phyloP scores from a whole-genome alignment of 345 rosid species.

The Psidium guajava region DNA sequence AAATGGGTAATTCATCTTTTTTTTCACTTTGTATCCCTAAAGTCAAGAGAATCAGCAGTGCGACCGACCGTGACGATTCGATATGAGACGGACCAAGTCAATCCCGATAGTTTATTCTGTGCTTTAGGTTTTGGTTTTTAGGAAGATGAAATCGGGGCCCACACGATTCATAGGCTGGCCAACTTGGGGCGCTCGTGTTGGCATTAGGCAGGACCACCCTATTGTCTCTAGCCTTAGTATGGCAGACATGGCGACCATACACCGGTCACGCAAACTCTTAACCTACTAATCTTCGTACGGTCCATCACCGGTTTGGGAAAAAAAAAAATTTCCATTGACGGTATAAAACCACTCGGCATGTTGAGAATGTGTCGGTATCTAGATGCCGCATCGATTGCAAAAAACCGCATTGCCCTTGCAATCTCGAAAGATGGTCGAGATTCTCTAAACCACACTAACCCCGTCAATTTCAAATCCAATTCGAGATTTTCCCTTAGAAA shows the following conservation, averaged over 20 bases:
- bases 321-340: background rate
- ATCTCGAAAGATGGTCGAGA: background rate
- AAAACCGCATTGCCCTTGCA: background rate
- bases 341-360: background rate
- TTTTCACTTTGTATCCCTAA: background rate
- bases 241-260: background rate
- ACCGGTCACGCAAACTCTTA: background rate
- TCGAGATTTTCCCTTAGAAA: too few species aligned
- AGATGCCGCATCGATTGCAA: background rate
- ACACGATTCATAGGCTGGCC: background rate
- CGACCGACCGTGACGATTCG: background rate
- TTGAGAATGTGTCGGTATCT: background rate
- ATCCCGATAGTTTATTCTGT: background rate
- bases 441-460: too few species aligned
- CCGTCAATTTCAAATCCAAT: too few species aligned
- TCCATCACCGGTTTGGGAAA: background rate
- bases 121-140: background rate
- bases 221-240: background rate
- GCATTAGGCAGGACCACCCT: background rate
- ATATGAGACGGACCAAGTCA: background rate
- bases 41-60: background rate
- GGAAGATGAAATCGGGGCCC: background rate
- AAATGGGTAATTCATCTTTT: background rate
- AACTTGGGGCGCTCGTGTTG: background rate
- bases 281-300: background rate